Evolutionary conservation across 768 basidiomycete species (phyloP), one percentile per base, ranked within the genome.

Genomic region (Strobilomyces confusus): DNA sequence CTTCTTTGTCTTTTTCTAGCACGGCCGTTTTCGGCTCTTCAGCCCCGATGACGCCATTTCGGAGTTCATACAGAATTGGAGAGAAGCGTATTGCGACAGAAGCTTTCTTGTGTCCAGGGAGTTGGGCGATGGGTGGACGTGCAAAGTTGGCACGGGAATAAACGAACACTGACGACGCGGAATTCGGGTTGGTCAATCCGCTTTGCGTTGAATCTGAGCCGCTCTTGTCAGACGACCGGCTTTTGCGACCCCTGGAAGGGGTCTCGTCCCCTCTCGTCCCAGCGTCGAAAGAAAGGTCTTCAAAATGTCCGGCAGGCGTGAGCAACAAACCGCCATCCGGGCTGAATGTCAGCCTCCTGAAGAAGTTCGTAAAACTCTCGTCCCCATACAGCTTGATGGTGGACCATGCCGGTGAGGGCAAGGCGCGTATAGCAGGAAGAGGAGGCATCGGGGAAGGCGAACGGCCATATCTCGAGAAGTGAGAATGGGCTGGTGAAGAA

Each of bases 271-370:
- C 71, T 57, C 68, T 70, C 38, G 47, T 26, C 6, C 41, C 51
- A 13, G 73, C 71, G 11, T 67, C 48, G 46, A 80, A 83, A 14
- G 88, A 83, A 4, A 92, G 89, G 68, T 98, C 95, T 66, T 98
- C 95, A 63, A 97, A 98, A 65, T 95, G 91, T 1, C 97, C 97
- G 1, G 97, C 95, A 0, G 97, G 97, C 0, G 97, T 98, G 59
- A 98, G 75, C 42, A 99, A 78, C 33, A 99, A 75, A 11, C 87
- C 91, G 0, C 97, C 97, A 66, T 99, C 97, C 2, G 95, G 92
- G 50, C 92, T 93, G 72, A 98, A 99, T 12, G 88, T 87, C 55
- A 99, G 75, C 33, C 97, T 80, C 26, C 97, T 77, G 78, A 98
- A 99, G 75, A 98, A 99, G 62, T 95, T 93, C 5, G 92, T 93